Base-by-base conservation (phyloP, 2,329 filamentous ascomycete species). In the Claviceps sp. region DNA sequence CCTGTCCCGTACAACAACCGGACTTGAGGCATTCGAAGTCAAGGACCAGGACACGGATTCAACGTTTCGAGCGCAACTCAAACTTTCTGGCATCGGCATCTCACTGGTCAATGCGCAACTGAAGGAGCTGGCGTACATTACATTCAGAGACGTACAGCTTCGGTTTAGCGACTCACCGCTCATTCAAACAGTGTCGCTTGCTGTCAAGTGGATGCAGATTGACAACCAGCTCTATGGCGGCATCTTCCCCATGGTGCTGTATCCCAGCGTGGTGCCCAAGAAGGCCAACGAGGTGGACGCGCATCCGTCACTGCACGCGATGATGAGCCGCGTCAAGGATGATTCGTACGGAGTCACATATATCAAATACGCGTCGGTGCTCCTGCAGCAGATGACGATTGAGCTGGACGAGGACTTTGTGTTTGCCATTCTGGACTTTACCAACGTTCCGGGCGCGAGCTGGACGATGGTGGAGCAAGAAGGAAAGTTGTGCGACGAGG, bases 341-440 rank as follows among this genome's bases (percentile, higher is more conserved):
- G 91, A 98, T 63, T 95, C 90, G 1, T 98, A 97, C 63, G 93
- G 93, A 61, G 93, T 98, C 22, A 73, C 96, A 10, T 98, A 98
- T 69, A 90, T 98, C 76, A 98, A 98, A 68, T 98, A 98, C 67
- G 91, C 93, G 22, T 95, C 91, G 0, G 69, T 98, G 46, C 73
- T 98, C 37, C 73, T 98, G 46, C 93, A 98, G 67, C 90, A 98
- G 67, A 96, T 98, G 90, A 98, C 93, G 0, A 76, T 98, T 2
- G 93, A 98, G 61, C 82, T 98, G 48, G 93, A 98, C 58, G 93
- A 98, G 62, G 93, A 98, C 65, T 98, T 98, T 69, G 90, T 98
- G 53, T 95, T 95, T 65, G 90, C 93, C 0, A 79, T 98, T 56
- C 74, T 98, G 1, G 94, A 98, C 65, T 98, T 96, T 64, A 85